Evolutionary conservation across 179 eudicot species (phyloP).

Genomic region (Silene noctiflora): DNA sequence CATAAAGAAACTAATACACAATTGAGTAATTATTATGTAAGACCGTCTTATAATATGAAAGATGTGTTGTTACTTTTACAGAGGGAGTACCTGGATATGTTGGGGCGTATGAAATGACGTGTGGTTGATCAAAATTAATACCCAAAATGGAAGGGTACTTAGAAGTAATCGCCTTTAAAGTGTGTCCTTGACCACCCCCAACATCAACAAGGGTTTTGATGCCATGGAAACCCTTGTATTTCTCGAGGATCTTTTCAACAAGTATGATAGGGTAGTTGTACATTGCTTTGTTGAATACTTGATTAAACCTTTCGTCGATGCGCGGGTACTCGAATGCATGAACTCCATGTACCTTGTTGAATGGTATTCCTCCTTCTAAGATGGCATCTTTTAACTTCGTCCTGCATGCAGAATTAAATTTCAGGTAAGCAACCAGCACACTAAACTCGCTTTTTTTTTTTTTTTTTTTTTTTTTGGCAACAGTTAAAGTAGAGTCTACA

Average conservation of each 20-base stretch:
- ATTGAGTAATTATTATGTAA: no score
- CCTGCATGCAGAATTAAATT: slow-evolving; percentile 17
- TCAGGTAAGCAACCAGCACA: background rate
- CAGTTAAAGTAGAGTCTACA: no score
- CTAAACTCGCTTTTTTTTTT: no score
- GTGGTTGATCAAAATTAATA: slow-evolving; percentile 27
- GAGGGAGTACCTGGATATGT: slow-evolving; percentile 30
- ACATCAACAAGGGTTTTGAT: slow-evolving; percentile 24
- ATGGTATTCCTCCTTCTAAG: slow-evolving; percentile 34
- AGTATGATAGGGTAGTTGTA: background rate
- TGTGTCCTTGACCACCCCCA: slow-evolving; percentile 29
- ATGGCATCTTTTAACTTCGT: slow-evolving; percentile 31
- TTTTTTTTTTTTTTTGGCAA: no score
- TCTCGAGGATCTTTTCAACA: slow-evolving; percentile 23
- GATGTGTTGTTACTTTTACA: no score
- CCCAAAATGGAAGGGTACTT: slow-evolving; percentile 27
- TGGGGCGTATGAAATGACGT: slow-evolving; percentile 30
- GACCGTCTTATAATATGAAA: no score
- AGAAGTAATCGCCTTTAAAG: slow-evolving; percentile 26
- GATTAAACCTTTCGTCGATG: slow-evolving; percentile 25
- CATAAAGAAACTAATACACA: no score
- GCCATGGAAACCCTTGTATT: slow-evolving; percentile 36
- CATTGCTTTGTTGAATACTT: slow-evolving; percentile 33
- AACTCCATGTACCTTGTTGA: slow-evolving; percentile 35
- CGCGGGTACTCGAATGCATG: slow-evolving; percentile 27